Base-by-base conservation (phyloP, 805 yeast genomes). In the Torulaspora indica region DNA sequence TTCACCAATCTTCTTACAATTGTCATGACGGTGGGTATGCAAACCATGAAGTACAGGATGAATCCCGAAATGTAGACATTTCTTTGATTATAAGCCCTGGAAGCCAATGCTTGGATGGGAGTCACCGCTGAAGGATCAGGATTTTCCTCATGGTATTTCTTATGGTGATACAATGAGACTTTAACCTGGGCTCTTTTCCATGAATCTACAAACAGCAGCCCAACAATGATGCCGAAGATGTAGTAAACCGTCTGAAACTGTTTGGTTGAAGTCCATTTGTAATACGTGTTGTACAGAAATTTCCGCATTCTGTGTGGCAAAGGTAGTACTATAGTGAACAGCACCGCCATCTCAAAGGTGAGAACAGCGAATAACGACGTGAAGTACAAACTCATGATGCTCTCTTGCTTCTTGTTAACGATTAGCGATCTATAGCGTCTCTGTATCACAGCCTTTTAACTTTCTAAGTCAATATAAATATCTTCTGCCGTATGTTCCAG, bases 41-140 rank as follows among this genome's bases (percentile, higher is more conserved):
- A 77, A 38, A 79, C 51, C 45, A 66, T 69, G 54, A 78, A 71
- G 60, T 76, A 80, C 46, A 80, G 61, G 4, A 79, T 80, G 7
- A 81, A 82, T 7, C 85, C 86, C 12, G 79, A 73, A 43, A 80
- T 70, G 58, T 80, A 80, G 33, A 78, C 67, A 52, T 80, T 80
- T 57, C 86, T 70, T 60, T 80, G 85, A 31, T 80, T 72, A 53
- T 78, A 80, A 45, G 81, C 79, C 48, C 79, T 76, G 37, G 77
- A 67, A 4, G 83, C 85, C 51, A 78, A 62, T 48, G 71, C 75
- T 17, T 80, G 83, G 30, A 69, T 63, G 33, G 73, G 68, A 36
- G 74, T 65, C 27, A 64, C 55, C 2, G 54, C 44, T 22, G 63
- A 58, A 1, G 60, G 52, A 7, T 55, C 46, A 49, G 44, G 40